Base-by-base conservation (phyloP, 305 asterid genomes). In the Fraxinus platypoda region DNA sequence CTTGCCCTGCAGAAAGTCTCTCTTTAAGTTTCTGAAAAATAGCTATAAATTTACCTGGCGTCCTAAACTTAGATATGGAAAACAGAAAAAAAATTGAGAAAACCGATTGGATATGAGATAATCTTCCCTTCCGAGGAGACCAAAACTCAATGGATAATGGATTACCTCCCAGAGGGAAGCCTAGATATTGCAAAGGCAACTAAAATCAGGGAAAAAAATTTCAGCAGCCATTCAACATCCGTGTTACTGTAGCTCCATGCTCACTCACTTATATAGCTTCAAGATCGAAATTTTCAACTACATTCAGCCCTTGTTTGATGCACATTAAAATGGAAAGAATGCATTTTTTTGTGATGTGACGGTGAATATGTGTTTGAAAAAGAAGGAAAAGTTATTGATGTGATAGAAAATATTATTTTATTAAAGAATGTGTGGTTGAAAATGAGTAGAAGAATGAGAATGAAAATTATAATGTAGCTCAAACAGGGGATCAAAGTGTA, bases 251-350 rank as follows among this genome's bases (percentile, higher is more conserved):
- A 49, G 54, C 37, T 35, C 19, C 30, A 34, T 78, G 26, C 80
- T 41, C 7, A 21, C 52, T n/a, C 37, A 38, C 49, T 31, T 19
- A 2, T 26, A 30, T 68, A 35, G 76, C 73, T 72, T 83, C 79
- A 83, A 72, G 81, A 35, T 41, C 21, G 3, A 64, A 49, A 78
- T 28, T 80, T 59, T 49, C 75, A 66, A 38, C 75, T 15, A 66
- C 2, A 68, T 52, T 57, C 59, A n/a, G n/a, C n/a, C n/a, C n/a
- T n/a, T n/a, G n/a, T n/a, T n/a, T n/a, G n/a, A n/a, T n/a, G n/a
- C n/a, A n/a, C n/a, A n/a, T n/a, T n/a, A n/a, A n/a, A n/a, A n/a
- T n/a, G n/a, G n/a, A n/a, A n/a, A n/a, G n/a, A n/a, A n/a, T n/a
- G n/a, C n/a, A n/a, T n/a, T n/a, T n/a, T n/a, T n/a, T n/a, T n/a